Evolutionary conservation across 2,329 filamentous ascomycete species (phyloP), one percentile per base, ranked within the genome.

Genomic region (Phoma sp.): DNA sequence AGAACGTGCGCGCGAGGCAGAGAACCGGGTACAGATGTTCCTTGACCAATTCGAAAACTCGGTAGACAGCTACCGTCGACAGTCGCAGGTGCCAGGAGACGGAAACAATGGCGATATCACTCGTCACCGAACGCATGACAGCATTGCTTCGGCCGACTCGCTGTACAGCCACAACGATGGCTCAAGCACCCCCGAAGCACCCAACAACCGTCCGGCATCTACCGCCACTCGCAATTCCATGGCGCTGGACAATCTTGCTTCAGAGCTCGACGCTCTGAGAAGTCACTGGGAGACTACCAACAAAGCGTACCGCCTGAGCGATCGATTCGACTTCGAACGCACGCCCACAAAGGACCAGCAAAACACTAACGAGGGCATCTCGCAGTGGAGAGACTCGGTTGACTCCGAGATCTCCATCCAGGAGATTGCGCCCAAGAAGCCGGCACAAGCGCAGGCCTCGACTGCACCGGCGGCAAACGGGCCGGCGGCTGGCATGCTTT

Each of bases 281-380:
- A 91, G 83, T 46, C 93, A 97, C 67, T 99, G 95, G 95, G 92
- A 98, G 77, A 91, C 89, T 32, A 96, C 92, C 11, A 97, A 93
- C 78, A 95, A 96, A 76, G 96, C 91, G 68, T 97, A 98, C 75
- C 89, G 95, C 20, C 80, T 97, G 37, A 96, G 91, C 75, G 93
- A 89, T 68, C 87, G 90, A 45, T 96, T 96, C 66, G 93, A 97
- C 71, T 93, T 96, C 65, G 93, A 96, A 51, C 79, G 74, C 32
- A 76, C 73, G 1, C 74, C 77, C 7, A 76, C 73, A 3, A 74
- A 58, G 18, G 70, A 71, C 38, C 67, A 68, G 36, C 65, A 61
- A 28, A 69, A 71, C 15, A 30, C 73, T 12, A 68, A 65, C 43
- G 70, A 74, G 42, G 67, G 65, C 20, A 64, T 75, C 15, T 62